Evolutionary conservation across 2,329 filamentous ascomycete species (phyloP), one percentile per base, ranked within the genome.

Genomic region (Fusarium guadeloupense): DNA sequence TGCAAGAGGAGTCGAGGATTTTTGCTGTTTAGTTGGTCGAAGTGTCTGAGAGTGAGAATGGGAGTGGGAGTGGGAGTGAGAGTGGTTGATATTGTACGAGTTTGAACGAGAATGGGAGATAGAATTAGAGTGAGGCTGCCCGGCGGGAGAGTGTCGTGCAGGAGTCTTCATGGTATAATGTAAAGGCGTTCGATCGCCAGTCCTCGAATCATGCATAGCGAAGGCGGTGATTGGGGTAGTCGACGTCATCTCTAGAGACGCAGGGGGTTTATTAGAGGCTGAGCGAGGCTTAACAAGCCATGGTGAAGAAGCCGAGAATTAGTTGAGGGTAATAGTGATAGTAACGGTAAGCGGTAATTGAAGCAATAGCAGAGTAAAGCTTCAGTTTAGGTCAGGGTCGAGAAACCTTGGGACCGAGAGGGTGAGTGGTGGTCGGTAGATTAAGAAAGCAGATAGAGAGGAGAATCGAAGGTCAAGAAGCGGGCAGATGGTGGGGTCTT

Each of bases 131-230:
- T 62, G 61, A 59, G 69, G 54, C 55, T 74, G 73, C 12, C 72
- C 71, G 31, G 64, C 62, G 7, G 75, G 72, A 21, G 78, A 73
- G 23, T 76, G 74, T 35, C 75, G 74, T 51, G 76, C 70, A 6
- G 74, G 70, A 30, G 81, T 77, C 71, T 80, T 83, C 79, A 83
- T 82, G 39, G 76, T 78, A 71, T 76, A 79, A 51, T 78, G 77
- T 50, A 78, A 58, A 51, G 71, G 67, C 54, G 71, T 71, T 50
- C 75, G 69, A 62, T 78, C 75, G 66, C 58, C 71, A 42, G 59
- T 67, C 61, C 74, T 74, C 25, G 71, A 70, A 54, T 73, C 73
- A 64, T 69, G 71, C 71, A 75, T 74, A 46, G 55, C 40, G 55
- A 64, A 64, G 62, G 58, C 57, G 59, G 65, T 64, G 44, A 59